Evolutionary conservation across 108 stramenopile species (phyloP), one percentile per base, ranked within the genome.

Genomic region (Tribonema minus): DNA sequence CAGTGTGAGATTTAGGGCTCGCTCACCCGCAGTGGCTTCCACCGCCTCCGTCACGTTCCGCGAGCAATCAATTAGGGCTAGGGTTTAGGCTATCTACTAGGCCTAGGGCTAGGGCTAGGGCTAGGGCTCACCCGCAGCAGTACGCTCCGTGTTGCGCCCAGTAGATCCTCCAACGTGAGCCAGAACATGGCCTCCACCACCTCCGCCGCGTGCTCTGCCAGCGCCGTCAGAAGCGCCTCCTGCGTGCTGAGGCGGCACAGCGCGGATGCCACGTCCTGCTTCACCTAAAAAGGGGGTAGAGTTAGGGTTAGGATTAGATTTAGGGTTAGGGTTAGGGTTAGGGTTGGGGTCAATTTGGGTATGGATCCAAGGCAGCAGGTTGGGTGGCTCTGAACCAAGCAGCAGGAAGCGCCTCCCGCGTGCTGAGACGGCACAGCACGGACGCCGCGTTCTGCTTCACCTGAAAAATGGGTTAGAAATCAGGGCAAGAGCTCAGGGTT

Each of bases 361-460:
- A n/a, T n/a, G n/a, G 9, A 54, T 20, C 20, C 46, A 20, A 9
- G 20, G 46, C 20, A 54, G 46, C 20, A 54, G 15, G 46, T 20
- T 54, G 15, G 9, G 9, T 54, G 46, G 9, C 30, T 6, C 46
- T 54, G 46, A n/a, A 9, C 20, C 9, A 20, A 9, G 20, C 15
- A 15, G 46, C 15, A 54, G 9, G 20, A 54, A 54, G 15, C 9
- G 9, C 46, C 15, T 61, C 68, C 36, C 54, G 37, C 27, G 59
- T 36, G 26, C 64, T 66, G 29, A 79, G 60, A 34, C 77, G 61
- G 58, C 77, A 68, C 68, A 79, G 37, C 31, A 64, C 68, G 9
- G 77, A 68, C n/a, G 77, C 68, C 1, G 66, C 68, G 67, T 79
- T 64, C 59, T 79, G 77, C 68, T 79, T 79, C 20, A 79, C 46